phyloP scores from a whole-genome alignment of 2,329 filamentous ascomycete genomes.

The Fusarium pininemorale region DNA sequence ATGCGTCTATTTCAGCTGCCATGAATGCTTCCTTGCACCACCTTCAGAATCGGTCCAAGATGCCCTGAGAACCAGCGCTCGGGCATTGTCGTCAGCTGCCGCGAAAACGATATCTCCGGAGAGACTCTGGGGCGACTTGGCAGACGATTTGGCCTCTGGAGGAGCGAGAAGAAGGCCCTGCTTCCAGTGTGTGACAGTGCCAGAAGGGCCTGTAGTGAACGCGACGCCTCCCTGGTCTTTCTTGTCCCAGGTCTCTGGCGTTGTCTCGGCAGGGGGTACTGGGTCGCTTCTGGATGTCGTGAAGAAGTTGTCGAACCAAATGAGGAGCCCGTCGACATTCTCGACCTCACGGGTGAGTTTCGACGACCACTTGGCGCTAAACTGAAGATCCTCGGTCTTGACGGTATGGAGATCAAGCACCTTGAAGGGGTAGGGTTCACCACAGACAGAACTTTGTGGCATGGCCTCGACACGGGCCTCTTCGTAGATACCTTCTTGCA shows the following conservation, averaged over 20 bases:
- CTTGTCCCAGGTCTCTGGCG: slow-evolving; percentile 70
- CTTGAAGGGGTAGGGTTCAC: slow-evolving; percentile 72
- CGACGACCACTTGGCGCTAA: slow-evolving; percentile 74
- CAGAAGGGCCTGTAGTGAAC: slow-evolving; percentile 86
- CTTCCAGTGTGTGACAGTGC: slow-evolving; percentile 87
- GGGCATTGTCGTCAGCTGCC: slow-evolving; percentile 74
- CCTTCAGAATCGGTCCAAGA: slow-evolving; percentile 64
- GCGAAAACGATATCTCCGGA: slow-evolving; percentile 75
- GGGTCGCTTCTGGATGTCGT: slow-evolving; percentile 66
- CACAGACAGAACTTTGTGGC: slow-evolving; percentile 67
- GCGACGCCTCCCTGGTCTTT: slow-evolving; percentile 71
- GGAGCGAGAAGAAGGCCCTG: slow-evolving; percentile 81
- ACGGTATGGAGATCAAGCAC: slow-evolving; percentile 80
- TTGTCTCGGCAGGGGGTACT: slow-evolving; percentile 60
- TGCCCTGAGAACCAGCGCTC: slow-evolving; percentile 71
- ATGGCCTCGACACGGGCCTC: slow-evolving; percentile 83
- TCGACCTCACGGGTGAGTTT: slow-evolving; percentile 70
- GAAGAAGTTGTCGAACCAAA: slow-evolving; percentile 98
- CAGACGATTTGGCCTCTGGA: slow-evolving; percentile 59
- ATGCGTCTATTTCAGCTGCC: slow-evolving; percentile 56
- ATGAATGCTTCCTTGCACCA: slow-evolving; percentile 57
- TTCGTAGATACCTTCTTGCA: slow-evolving; percentile 83
- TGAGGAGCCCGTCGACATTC: slow-evolving; percentile 82
- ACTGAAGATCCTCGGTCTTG: slow-evolving; percentile 76
- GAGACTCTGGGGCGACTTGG: slow-evolving; percentile 62